Conservation (phyloP, 1,284 basidiomycete species). For the Mycosarcoma maydis region DNA sequence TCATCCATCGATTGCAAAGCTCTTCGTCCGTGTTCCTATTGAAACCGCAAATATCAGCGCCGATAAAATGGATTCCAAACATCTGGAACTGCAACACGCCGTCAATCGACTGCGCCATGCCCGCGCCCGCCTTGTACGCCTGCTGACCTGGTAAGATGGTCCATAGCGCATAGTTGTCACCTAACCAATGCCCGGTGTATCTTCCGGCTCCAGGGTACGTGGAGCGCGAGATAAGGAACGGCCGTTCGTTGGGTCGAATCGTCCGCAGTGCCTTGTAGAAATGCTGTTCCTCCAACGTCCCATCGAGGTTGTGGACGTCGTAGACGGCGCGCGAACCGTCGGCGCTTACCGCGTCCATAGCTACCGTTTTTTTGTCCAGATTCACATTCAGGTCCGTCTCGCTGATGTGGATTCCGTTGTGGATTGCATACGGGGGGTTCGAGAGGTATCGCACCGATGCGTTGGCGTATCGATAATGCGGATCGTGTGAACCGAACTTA, state of each 20-base stretch:
- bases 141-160: constrained; percentile 68
- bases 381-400: constrained; percentile 70
- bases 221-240: constrained; percentile 53
- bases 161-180: constrained; percentile 77
- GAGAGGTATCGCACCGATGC: constrained; percentile 38
- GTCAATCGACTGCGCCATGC: constrained; percentile 72
- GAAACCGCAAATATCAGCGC: constrained; percentile 53
- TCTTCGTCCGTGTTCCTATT: constrained; percentile 76
- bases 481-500: constrained; percentile 23
- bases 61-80: constrained; percentile 53
- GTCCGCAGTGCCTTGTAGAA: constrained; percentile 38
- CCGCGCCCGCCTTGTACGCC: constrained; percentile 41
- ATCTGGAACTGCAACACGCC: constrained; percentile 80
- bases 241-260: constrained; percentile 46
- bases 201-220: constrained; percentile 54
- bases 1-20: constrained; percentile 72
- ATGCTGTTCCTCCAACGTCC: constrained; percentile 36
- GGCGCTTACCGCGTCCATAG: constrained; percentile 68
- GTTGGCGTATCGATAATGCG: constrained; percentile 43
- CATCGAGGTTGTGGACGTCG: constrained; percentile 66
- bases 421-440: constrained; percentile 74
- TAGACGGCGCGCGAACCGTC: constrained; percentile 30
- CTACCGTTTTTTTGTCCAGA: constrained; percentile 59
- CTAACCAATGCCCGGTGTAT: constrained; percentile 68
- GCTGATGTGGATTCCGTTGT: constrained; percentile 72